phyloP scores from a whole-genome alignment of 176 grass and related monocot species.

The Aegilops sharonensis region DNA sequence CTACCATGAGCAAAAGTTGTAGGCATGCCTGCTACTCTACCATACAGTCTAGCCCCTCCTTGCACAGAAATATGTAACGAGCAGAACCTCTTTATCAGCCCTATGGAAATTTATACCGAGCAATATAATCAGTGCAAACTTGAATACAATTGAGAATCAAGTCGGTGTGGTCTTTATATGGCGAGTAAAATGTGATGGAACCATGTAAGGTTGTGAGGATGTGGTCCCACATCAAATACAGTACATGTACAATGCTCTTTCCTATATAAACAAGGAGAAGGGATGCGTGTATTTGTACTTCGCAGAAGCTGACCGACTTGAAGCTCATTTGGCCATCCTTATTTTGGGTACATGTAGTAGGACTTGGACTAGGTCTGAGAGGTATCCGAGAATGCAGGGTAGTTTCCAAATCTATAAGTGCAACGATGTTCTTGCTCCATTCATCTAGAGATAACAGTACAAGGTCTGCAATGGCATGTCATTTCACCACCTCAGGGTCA shows the following conservation, averaged over 20 bases:
- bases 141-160: neutral
- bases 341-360: too few relatives aligned
- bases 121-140: neutral
- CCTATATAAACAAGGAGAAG: neutral
- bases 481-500: too few relatives aligned
- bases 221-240: neutral
- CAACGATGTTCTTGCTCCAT: too few relatives aligned
- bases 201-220: neutral
- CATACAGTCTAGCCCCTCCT: too few relatives aligned
- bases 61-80: neutral
- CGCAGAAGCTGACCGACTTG: neutral
- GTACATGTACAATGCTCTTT: neutral
- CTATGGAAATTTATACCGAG: neutral
- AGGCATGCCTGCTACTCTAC: too few relatives aligned
- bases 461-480: too few relatives aligned
- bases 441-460: too few relatives aligned
- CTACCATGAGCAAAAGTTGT: too few relatives aligned
- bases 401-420: neutral
- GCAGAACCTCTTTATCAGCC: neutral
- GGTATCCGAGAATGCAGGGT: too few relatives aligned
- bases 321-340: neutral
- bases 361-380: too few relatives aligned
- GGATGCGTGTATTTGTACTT: neutral
- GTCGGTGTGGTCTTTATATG: neutral
- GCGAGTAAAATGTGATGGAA: neutral